Evolutionary conservation across 2,329 filamentous ascomycete species (phyloP), one percentile per base, ranked within the genome.

Genomic region (Penicillium sp.): DNA sequence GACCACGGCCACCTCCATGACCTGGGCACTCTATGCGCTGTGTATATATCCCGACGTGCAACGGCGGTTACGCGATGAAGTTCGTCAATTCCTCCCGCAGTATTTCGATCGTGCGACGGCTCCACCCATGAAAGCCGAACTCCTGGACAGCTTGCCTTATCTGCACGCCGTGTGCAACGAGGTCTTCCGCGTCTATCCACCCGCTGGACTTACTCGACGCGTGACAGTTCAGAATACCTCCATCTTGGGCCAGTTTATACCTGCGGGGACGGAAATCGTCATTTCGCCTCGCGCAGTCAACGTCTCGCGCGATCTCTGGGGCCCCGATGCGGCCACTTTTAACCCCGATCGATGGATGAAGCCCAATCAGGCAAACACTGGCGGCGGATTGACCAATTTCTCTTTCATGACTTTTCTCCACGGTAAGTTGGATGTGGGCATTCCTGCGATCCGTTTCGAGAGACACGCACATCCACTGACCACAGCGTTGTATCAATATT

Each of bases 331-430:
- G 0, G 69, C 69, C 28, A 73, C 79, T 38, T 95, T 95, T 74
- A 80, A 86, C 45, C 89, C 89, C 0, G 88, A 90, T 18, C 76
- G 87, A 24, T 90, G 86, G 86, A 72, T 84, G 59, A 75, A 70
- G 5, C 59, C 65, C 1, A 69, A 64, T 1, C 55, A 56, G 32
- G 73, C 73, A 8, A 82, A 82, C 48, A 82, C 78, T 40, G 88
- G 88, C 5, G 86, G 86, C 8, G 85, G 87, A 2, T 73, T 76
- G 24, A 86, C 78, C 56, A 91, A 90, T 66, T 95, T 85, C 63
- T 79, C 83, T 1, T 83, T 85, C 59, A 65, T 90, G 68, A 90
- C 88, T 0, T 95, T 95, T 68, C 67, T 95, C 51, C 88, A 94
- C 64, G 39, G 39, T 41, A 9, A 5, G 38, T 39, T 8, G 25